Base-by-base conservation (phyloP, 257 asterid genomes). In the Nemophila menziesii region DNA sequence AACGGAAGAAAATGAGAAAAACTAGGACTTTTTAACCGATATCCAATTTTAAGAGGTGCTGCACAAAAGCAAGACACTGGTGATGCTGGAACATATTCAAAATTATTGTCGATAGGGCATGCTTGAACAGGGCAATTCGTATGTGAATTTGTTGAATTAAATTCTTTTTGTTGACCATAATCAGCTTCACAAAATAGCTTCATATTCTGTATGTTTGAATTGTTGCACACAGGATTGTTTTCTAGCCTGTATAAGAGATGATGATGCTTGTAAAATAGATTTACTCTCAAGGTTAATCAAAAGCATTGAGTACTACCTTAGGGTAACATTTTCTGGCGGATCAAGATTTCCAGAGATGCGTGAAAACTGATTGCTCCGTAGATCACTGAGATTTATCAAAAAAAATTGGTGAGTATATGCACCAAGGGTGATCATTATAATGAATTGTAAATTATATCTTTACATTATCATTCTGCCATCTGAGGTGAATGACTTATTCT, bases 21-120 rank as follows among this genome's bases (percentile, higher is more conserved):
- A 40, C 78, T 71, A 48, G 78, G 74, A 56, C 78, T 71, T 58
- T 71, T 71, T 18, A 71, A 60, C 37, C 78, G 53, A 43, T 71
- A 66, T 49, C 78, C 74, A 22, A 71, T 66, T 62, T 68, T 53
- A 46, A 71, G 46, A 16, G 78, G 78, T 40, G 78, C 59, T 22
- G 78, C 71, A 56, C 78, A 71, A 44, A 63, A 71, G 74, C 78
- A 71, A 11, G 60, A 58, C 46, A 42, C 13, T 33, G 78, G 71
- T 48, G 71, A 59, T 17, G 44, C 65, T 10, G 66, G 63, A 23
- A 56, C 74, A 60, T 59, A 66, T 59, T 71, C 78, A 18, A 46
- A 71, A 44, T 63, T 55, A 46, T 62, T 60, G 46, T 61, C 71
- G n/a, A 48, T 48, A 0, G 74, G 78, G 48, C 78, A 71, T 47